Conservation (phyloP, 1,139 yeast species). For the Lodderomyces beijingensis region DNA sequence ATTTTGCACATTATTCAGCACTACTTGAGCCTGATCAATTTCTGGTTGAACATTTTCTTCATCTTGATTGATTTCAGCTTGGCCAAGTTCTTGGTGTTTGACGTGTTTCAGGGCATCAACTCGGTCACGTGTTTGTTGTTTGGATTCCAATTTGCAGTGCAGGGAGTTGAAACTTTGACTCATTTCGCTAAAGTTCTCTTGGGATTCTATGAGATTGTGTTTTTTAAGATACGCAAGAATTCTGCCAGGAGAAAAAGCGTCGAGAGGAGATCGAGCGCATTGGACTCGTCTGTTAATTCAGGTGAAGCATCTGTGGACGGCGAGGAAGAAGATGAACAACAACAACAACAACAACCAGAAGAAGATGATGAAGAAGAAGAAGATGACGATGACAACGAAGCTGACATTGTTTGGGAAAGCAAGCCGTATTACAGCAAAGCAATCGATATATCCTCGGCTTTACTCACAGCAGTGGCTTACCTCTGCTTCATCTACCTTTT, state of each 20-base stretch:
- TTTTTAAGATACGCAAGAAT: slow-evolving; percentile 18
- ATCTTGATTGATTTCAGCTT: slow-evolving; percentile 47
- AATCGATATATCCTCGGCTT: slow-evolving; percentile 49
- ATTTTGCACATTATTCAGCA: slow-evolving; percentile 8
- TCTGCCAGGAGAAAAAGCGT: slow-evolving; percentile 2
- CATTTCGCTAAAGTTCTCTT: slow-evolving; percentile 47
- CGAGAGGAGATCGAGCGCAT: slow-evolving; percentile 8
- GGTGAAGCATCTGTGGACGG: slow-evolving; percentile 8
- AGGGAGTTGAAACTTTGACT: slow-evolving; percentile 53
- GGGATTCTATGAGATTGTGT: slow-evolving; percentile 53
- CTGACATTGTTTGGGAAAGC: slow-evolving; percentile 64
- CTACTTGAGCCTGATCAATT: slow-evolving; percentile 9
- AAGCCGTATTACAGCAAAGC: slow-evolving; percentile 59
- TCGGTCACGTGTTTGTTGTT: slow-evolving; percentile 54
- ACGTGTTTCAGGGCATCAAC: slow-evolving; percentile 50
- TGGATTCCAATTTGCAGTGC: slow-evolving; percentile 73
- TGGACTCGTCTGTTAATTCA: slow-evolving; percentile 9
- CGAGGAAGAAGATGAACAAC: slow-evolving; percentile 19
- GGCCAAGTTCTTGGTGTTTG: slow-evolving; percentile 55
- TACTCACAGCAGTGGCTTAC: slow-evolving; percentile 35
- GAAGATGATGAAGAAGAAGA: slow-evolving; percentile 41
- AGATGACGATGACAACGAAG: slow-evolving; percentile 42
- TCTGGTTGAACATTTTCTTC: slow-evolving; percentile 37
- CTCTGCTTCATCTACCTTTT: slow-evolving; percentile 33
- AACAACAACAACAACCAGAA: slow-evolving; percentile 49